These are phyloP conservation scores for Neonectria punicea DNA, from an alignment of 2,329 filamentous ascomycete species.

Conservation along the genomic window DNA sequence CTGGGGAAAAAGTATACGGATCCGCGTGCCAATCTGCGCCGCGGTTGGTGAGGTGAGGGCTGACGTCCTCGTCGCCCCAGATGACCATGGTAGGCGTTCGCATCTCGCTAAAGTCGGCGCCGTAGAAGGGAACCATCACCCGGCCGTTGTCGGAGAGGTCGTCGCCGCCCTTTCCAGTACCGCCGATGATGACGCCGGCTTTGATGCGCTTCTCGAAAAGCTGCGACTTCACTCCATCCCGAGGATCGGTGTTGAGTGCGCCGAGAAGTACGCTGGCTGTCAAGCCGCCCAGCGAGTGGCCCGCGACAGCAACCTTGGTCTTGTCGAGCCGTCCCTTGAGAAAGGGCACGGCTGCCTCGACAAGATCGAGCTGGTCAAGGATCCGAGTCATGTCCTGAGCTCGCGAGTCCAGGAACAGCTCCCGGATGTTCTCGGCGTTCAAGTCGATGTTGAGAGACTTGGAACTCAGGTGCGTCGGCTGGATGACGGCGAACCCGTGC, in stretches of 20 bases:
- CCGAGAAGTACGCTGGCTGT: constrained; percentile 36
- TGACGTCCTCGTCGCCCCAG: constrained; percentile 38
- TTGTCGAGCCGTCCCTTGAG: constrained; percentile 39
- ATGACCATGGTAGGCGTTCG: constrained; percentile 33
- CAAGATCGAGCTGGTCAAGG: constrained; percentile 37
- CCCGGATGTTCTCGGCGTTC: constrained; percentile 17
- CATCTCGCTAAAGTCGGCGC: constrained; percentile 36
- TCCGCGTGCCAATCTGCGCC: constrained; percentile 42
- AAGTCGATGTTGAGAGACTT: constrained; percentile 22
- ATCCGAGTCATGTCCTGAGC: constrained; percentile 36
- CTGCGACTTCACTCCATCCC: constrained; percentile 26
- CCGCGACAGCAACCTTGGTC: constrained; percentile 36
- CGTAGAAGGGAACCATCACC: constrained; percentile 34
- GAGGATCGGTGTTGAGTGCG: constrained; percentile 36
- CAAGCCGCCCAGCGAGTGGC: constrained; percentile 39
- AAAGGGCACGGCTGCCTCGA: constrained; percentile 35
- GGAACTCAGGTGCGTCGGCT: constrained; percentile 43
- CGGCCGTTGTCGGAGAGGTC: constrained; percentile 28
- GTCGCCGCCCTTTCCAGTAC: constrained; percentile 27
- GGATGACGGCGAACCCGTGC: constrained; percentile 44
- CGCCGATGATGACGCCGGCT: constrained; percentile 40
- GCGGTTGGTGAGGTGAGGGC: constrained; percentile 34
- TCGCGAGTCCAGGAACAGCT: constrained; percentile 37
- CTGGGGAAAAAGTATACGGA: constrained; percentile 31
- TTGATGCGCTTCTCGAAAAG: constrained; percentile 37